Evolutionary conservation across 805 yeast species (phyloP).

Genomic region (Lipomyces anomalus): DNA sequence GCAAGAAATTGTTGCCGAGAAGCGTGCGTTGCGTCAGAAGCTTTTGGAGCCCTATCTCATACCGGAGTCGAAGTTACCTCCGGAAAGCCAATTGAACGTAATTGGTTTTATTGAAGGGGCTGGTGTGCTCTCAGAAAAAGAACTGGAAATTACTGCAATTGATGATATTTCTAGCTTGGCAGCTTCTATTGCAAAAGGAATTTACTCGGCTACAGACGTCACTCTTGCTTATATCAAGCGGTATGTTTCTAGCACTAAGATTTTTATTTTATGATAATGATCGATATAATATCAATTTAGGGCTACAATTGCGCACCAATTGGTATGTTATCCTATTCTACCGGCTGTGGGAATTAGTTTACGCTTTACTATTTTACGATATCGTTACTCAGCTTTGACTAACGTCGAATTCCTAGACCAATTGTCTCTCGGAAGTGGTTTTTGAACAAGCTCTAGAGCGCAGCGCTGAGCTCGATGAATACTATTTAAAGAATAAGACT

Average conservation of each 20-base stretch:
- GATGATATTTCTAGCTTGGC: constrained; percentile 23
- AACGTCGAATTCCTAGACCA: constrained; percentile 20
- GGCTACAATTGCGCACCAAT: constrained; percentile 24
- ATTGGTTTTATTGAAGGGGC: constrained; percentile 21
- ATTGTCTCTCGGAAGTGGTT: constrained; percentile 39
- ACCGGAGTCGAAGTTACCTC: constrained; percentile 23
- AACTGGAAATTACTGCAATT: constrained; percentile 27
- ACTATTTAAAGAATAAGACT: constrained; percentile 41
- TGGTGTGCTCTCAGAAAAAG: constrained; percentile 23
- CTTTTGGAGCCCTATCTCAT: constrained; percentile 26
- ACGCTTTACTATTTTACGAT: too few relatives aligned
- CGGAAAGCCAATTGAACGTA: constrained; percentile 22
- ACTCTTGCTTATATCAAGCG: constrained; percentile 38
- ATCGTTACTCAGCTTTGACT: too few relatives aligned
- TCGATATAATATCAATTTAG: neutral
- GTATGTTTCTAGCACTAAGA: neutral
- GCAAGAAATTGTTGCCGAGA: constrained; percentile 24
- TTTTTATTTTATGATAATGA: neutral
- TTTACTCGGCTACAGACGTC: constrained; percentile 42
- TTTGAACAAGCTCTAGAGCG: constrained; percentile 52
- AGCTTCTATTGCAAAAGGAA: constrained; percentile 27
- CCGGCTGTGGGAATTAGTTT: too few relatives aligned
- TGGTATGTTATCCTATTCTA: constrained; percentile 9
- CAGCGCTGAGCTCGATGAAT: constrained; percentile 52
- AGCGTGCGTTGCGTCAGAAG: constrained; percentile 23